Conservation (phyloP, 2,329 filamentous ascomycete species). For the Ophiocordyceps camponoti-rufipedis region DNA sequence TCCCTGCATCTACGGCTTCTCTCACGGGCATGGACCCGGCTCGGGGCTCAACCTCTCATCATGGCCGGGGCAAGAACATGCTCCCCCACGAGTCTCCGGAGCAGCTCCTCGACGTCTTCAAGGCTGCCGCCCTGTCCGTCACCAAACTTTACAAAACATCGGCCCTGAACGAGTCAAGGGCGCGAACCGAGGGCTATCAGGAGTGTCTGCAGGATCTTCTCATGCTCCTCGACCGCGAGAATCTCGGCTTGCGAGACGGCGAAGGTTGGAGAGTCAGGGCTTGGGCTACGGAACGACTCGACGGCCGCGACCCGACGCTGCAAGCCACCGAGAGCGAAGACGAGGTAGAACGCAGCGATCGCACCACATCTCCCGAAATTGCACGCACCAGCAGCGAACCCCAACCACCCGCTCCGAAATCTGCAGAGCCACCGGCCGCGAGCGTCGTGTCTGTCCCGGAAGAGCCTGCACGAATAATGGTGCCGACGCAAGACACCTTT, state of each 20-base stretch:
- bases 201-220: slow-evolving; percentile 84
- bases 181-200: slow-evolving; percentile 72
- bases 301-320: slow-evolving; percentile 37
- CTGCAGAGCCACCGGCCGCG: slow-evolving; percentile 9
- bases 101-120: slow-evolving; percentile 74
- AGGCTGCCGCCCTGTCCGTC: slow-evolving; percentile 77
- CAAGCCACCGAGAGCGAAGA: slow-evolving; percentile 49
- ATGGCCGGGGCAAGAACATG: slow-evolving; percentile 12
- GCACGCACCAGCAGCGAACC: slow-evolving; percentile 27
- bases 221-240: slow-evolving; percentile 66
- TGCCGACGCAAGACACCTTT: slow-evolving; percentile 43
- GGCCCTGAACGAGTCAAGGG: slow-evolving; percentile 55
- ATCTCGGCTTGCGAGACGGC: slow-evolving; percentile 60
- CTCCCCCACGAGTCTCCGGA: slow-evolving; percentile 27
- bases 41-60: slow-evolving; percentile 1
- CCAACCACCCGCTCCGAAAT: slow-evolving; percentile 10
- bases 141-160: slow-evolving; percentile 95
- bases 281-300: slow-evolving; percentile 52
- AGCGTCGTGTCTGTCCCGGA: slow-evolving; percentile 9
- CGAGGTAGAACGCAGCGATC: slow-evolving; percentile 44
- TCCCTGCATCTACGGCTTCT: neutral
- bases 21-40: slow-evolving; percentile 4
- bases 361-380: slow-evolving; percentile 38
- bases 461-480: slow-evolving; percentile 21
- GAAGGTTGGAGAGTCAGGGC: slow-evolving; percentile 48